These are phyloP conservation scores for Penicillium paxilli DNA, from an alignment of 495 filamentous ascomycete species.

Conservation along the genomic window DNA sequence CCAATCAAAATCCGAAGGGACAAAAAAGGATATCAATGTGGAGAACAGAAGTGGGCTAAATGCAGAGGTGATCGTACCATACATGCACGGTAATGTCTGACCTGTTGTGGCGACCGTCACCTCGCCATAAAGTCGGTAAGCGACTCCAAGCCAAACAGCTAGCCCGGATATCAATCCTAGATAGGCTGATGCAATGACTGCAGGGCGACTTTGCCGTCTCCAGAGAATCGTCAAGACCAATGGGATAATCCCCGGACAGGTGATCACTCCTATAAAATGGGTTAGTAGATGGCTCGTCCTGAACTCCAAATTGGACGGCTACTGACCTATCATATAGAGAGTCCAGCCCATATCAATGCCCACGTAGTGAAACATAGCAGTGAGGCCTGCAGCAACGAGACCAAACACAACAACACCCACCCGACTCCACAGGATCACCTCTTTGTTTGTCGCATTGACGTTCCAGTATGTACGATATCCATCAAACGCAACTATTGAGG, in stretches of 20 bases:
- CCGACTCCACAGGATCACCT: constrained; percentile 85
- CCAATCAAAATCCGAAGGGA: constrained; percentile 3
- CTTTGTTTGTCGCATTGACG: constrained; percentile 61
- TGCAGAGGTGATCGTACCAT: constrained; percentile 25
- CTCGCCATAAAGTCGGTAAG: constrained; percentile 32
- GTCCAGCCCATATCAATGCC: constrained; percentile 64
- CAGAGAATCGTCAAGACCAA: constrained; percentile 37
- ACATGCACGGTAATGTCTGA: constrained; percentile 30
- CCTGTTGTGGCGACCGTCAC: constrained; percentile 38
- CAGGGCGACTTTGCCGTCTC: constrained; percentile 32
- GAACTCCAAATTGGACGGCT: constrained; percentile 29
- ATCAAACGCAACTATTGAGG: constrained; percentile 33
- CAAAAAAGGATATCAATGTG: constrained; percentile 11
- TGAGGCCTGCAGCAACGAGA: constrained; percentile 80
- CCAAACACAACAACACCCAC: constrained; percentile 72
- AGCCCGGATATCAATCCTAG: constrained; percentile 39
- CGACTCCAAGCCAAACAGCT: constrained; percentile 38
- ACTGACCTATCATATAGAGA: constrained; percentile 18
- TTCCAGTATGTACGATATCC: constrained; percentile 34
- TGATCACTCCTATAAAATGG: background rate
- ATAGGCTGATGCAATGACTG: constrained; percentile 33
- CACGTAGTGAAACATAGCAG: constrained; percentile 73
- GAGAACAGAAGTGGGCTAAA: constrained; percentile 17
- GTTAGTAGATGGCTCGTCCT: background rate
- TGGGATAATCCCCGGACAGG: background rate